phyloP scores from a whole-genome alignment of 331 rosid species.

The Malus hybrid region DNA sequence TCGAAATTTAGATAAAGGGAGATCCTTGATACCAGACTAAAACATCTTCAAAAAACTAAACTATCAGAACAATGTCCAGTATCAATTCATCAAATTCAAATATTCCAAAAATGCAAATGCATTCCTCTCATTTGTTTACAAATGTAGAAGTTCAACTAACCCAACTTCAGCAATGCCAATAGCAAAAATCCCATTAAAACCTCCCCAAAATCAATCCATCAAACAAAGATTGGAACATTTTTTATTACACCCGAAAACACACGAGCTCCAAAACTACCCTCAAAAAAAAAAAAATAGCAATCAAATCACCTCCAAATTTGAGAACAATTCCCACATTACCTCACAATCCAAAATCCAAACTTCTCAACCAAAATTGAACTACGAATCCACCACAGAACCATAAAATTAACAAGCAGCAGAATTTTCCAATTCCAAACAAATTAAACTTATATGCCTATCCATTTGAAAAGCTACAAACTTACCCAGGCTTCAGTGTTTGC shows the following conservation, averaged over 20 bases:
- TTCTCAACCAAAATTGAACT: background rate
- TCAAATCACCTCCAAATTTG: background rate
- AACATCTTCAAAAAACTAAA: background rate
- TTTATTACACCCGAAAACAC: background rate
- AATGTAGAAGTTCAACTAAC: background rate
- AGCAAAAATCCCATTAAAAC: background rate
- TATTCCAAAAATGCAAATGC: background rate
- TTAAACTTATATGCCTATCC: background rate
- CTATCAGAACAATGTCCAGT: background rate
- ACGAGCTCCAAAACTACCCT: background rate
- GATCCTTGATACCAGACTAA: background rate
- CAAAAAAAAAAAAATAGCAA: background rate
- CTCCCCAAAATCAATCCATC: conserved; percentile 1
- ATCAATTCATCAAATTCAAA: background rate
- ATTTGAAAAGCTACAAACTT: conserved; percentile 27
- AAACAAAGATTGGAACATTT: conserved; percentile 12
- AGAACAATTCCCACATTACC: background rate
- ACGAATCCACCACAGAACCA: background rate
- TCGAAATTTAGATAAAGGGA: background rate
- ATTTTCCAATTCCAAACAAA: background rate
- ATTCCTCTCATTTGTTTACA: background rate
- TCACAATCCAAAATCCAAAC: background rate
- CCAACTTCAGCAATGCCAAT: conserved; percentile 1
- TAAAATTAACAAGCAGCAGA: background rate
- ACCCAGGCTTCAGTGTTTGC: conserved; percentile 55